A percentile compares a stretch with the other conserved stretches of the same genome.
Evolutionary conservation across 2,329 filamentous ascomycete species (phyloP).

Genomic region (Ophiostoma piceae): DNA sequence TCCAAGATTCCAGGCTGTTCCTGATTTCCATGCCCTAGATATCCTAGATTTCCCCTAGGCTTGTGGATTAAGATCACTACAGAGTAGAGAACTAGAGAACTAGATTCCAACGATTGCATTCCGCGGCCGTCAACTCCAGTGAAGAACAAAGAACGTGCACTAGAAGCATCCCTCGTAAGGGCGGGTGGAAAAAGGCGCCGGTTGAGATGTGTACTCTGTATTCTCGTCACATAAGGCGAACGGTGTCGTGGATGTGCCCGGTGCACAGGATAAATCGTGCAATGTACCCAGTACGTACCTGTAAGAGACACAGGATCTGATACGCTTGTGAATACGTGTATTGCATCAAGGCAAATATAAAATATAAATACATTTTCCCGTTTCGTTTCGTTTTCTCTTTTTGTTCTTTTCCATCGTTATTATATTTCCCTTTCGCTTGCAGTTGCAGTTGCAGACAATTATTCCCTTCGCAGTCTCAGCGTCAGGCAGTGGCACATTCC

Average conservation of each 20-base stretch:
- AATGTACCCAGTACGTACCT: no score
- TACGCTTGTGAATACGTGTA: neutral
- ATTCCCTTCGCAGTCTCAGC: neutral
- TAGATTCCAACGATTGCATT: neutral
- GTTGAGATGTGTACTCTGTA: neutral
- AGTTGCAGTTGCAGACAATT: neutral
- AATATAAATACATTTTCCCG: neutral
- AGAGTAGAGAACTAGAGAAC: no score
- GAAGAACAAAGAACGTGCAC: neutral
- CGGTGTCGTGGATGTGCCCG: no score
- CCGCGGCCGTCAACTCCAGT: neutral
- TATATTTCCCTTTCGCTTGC: neutral
- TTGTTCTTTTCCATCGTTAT: neutral
- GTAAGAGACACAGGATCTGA: neutral
- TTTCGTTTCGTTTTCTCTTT: neutral
- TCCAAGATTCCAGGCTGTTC: slow-evolving; percentile 5
- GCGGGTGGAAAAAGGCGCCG: neutral
- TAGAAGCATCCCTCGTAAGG: slow-evolving; percentile 3
- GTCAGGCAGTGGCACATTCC: slow-evolving; percentile 2
- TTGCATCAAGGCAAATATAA: neutral
- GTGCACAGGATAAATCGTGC: no score
- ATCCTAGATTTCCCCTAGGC: neutral
- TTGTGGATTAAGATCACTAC: neutral
- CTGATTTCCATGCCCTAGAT: neutral
- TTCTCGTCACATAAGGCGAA: neutral